Evolutionary conservation across 2,329 filamentous ascomycete species (phyloP).

Genomic region (Neonectria ditissima): DNA sequence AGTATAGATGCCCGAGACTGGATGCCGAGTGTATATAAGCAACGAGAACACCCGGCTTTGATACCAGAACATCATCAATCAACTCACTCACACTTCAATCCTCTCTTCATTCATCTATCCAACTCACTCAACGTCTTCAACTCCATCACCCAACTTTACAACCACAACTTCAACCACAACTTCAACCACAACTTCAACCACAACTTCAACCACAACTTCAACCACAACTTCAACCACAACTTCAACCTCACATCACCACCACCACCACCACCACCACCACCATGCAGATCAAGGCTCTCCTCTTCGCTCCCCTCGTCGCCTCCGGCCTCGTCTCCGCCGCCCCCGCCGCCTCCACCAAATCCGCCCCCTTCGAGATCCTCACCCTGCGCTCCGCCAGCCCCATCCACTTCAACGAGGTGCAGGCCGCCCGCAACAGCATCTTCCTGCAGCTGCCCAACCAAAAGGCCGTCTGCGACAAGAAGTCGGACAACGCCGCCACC

Average conservation of each 20-base stretch:
- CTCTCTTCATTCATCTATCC: not conserved
- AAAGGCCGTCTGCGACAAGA: constrained; percentile 61
- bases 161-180: not conserved
- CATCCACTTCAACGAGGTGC: constrained; percentile 60
- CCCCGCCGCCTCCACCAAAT: constrained; percentile 34
- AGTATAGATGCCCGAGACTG: not conserved
- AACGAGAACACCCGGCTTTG: not conserved
- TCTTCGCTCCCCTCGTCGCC: constrained; percentile 42
- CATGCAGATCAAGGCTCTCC: constrained; percentile 47
- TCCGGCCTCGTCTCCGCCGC: constrained; percentile 46
- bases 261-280: constrained; percentile 21
- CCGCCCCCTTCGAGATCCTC: constrained; percentile 60
- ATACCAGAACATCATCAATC: not conserved
- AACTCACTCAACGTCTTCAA: not conserved
- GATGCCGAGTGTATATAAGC: not conserved
- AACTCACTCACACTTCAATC: not conserved
- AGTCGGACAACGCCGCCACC: constrained; percentile 57
- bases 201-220: no score
- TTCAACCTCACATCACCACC: no score
- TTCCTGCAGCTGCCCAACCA: constrained; percentile 58
- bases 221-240: no score
- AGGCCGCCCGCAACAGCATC: constrained; percentile 59
- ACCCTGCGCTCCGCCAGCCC: constrained; percentile 61
- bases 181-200: constrained; percentile 13
- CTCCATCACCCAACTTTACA: not conserved